Conservation (phyloP, 257 asterid species). For the Solanum pimpinellifolium region DNA sequence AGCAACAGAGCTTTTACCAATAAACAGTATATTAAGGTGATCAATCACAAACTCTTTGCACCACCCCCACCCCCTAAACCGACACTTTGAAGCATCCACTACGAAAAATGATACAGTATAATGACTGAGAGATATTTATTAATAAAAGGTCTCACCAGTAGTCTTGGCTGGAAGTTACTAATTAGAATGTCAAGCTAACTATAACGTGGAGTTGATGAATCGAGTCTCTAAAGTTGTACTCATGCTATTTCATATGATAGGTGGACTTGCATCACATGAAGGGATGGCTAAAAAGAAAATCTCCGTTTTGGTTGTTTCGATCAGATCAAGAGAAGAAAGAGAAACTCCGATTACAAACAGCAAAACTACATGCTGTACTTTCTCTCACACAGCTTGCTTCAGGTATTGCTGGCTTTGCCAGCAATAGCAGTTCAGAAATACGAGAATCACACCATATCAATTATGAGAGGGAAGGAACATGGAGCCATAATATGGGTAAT, state of each 20-base stretch:
- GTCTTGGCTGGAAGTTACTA: background rate
- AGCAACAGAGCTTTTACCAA: background rate
- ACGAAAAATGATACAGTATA: background rate
- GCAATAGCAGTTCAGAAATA: slow-evolving; percentile 14
- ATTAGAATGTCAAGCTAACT: background rate
- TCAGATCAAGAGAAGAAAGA: slow-evolving; percentile 37
- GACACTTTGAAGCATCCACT: background rate
- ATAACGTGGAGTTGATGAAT: background rate
- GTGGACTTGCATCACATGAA: slow-evolving; percentile 23
- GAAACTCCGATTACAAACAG: slow-evolving; percentile 38
- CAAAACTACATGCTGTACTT: slow-evolving; percentile 49
- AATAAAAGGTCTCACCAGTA: background rate
- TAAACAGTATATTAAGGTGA: slow-evolving; percentile 27
- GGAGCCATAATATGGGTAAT: slow-evolving; percentile 19
- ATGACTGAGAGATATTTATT: background rate
- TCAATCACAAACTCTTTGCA: background rate
- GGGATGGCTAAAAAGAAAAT: slow-evolving; percentile 32
- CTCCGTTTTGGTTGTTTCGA: slow-evolving; percentile 22
- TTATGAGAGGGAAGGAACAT: slow-evolving; percentile 4
- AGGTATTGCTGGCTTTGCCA: slow-evolving; percentile 49
- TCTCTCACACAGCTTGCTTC: slow-evolving; percentile 67
- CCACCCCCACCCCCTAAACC: background rate
- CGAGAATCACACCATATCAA: slow-evolving; percentile 7
- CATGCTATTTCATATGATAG: slow-evolving; percentile 1
- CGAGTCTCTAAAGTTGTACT: background rate